A percentile compares a stretch with the other conserved stretches of the same genome.
phyloP scores from a whole-genome alignment of 495 filamentous ascomycete genomes.

The Tuber aestivum region DNA sequence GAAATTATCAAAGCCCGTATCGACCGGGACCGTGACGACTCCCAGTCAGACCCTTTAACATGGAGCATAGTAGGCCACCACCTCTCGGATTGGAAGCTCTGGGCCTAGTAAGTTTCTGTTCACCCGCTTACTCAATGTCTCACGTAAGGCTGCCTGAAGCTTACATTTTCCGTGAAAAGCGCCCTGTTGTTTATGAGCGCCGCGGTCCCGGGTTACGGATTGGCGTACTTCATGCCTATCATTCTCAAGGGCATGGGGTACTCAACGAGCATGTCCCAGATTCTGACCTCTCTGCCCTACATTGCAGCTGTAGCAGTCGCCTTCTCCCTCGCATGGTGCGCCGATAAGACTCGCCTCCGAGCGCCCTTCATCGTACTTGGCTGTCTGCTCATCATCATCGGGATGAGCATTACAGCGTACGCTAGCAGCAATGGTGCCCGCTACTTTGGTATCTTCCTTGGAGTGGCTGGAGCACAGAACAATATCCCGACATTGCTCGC shows the following conservation, averaged over 20 bases:
- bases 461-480: slow-evolving; percentile 51
- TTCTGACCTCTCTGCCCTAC: slow-evolving; percentile 48
- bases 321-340: slow-evolving; percentile 48
- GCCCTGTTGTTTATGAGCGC: slow-evolving; percentile 49
- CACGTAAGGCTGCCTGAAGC: not conserved
- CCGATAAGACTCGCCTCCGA: slow-evolving; percentile 53
- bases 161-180: slow-evolving; percentile 18
- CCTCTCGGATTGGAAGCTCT: slow-evolving; percentile 46
- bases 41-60: slow-evolving; percentile 44
- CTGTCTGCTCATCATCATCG: slow-evolving; percentile 48
- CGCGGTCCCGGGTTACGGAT: slow-evolving; percentile 49
- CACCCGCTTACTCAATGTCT: not conserved
- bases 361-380: slow-evolving; percentile 54
- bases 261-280: slow-evolving; percentile 45
- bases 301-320: slow-evolving; percentile 44
- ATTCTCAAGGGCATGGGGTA: slow-evolving; percentile 53
- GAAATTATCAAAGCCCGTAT: slow-evolving; percentile 53
- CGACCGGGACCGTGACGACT: slow-evolving; percentile 53
- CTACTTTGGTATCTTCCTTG: slow-evolving; percentile 58
- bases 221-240: slow-evolving; percentile 52
- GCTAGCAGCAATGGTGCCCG: slow-evolving; percentile 46
- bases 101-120: slow-evolving; percentile 41
- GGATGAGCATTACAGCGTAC: slow-evolving; percentile 54
- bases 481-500: slow-evolving; percentile 54
- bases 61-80: slow-evolving; percentile 40